These are phyloP conservation scores for Neoscytalidium dimidiatum DNA, from an alignment of 2,329 filamentous ascomycete species.

Conservation along the genomic window DNA sequence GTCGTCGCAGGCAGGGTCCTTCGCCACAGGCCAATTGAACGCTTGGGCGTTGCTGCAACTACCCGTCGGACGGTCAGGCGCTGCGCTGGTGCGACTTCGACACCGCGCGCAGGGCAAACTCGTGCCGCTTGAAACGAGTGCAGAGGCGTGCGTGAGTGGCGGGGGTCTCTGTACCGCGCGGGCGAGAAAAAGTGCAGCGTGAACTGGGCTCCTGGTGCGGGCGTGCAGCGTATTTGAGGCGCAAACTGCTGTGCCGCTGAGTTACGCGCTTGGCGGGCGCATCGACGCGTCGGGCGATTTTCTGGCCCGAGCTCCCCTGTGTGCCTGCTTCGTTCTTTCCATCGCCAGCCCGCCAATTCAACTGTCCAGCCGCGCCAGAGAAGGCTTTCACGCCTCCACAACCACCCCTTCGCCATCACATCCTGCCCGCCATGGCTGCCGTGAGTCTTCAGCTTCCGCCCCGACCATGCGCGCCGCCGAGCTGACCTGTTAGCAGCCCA, in stretches of 20 bases:
- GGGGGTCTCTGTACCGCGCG: background rate
- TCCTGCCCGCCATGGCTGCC: slow-evolving; percentile 16
- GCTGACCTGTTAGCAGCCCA: slow-evolving; percentile 47
- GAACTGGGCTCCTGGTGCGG: background rate
- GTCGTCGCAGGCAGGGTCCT: background rate
- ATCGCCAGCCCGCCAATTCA: background rate
- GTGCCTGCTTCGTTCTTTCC: background rate
- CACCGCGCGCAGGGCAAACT: background rate
- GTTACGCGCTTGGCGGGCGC: background rate
- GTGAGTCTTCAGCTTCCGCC: background rate
- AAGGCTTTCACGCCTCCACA: background rate
- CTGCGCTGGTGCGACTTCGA: background rate
- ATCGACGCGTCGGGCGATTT: background rate
- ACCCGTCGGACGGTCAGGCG: background rate
- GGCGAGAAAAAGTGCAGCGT: background rate
- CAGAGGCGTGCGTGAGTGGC: no score
- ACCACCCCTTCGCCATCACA: background rate
- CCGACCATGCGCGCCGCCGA: background rate
- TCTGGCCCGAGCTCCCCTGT: background rate
- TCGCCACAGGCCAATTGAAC: slow-evolving; percentile 1
- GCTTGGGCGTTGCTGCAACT: background rate
- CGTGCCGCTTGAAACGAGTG: background rate
- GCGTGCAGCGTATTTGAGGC: background rate
- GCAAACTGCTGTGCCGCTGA: no score
- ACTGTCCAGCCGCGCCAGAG: background rate